Conservation (phyloP, 2,329 filamentous ascomycete genomes). For the Diaporthe helianthi region DNA sequence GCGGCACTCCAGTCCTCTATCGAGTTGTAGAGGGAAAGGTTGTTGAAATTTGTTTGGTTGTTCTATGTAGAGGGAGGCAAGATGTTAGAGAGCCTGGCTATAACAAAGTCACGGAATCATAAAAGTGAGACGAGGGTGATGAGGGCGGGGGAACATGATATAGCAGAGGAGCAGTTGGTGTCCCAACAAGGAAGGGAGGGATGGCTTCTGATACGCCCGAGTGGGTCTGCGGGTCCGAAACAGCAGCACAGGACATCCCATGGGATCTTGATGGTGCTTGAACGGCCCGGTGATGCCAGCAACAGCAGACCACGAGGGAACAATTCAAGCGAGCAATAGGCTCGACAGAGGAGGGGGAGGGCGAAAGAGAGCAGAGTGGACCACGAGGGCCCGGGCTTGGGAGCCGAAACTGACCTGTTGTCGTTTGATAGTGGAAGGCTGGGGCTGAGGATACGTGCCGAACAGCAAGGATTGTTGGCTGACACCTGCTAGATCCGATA, state of each 20-base stretch:
- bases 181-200: background rate
- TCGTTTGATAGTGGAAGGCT: slow-evolving; percentile 31
- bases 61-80: slow-evolving; percentile 9
- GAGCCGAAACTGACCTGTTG: slow-evolving; percentile 34
- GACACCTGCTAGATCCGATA: slow-evolving; percentile 32
- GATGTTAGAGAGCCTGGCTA: background rate
- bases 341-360: slow-evolving; percentile 19
- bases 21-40: slow-evolving; percentile 37
- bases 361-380: slow-evolving; percentile 4
- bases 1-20: slow-evolving; percentile 42
- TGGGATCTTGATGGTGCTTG: slow-evolving; percentile 10
- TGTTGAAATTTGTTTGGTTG: slow-evolving; percentile 17
- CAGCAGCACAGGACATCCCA: background rate
- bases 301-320: slow-evolving; percentile 22
- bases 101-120: background rate
- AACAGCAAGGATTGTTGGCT: slow-evolving; percentile 33
- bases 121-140: background rate
- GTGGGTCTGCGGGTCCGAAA: slow-evolving; percentile 26
- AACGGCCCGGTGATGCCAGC: slow-evolving; percentile 20
- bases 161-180: background rate
- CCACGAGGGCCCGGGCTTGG: background rate
- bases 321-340: slow-evolving; percentile 1
- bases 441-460: slow-evolving; percentile 33
- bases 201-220: slow-evolving; percentile 15
- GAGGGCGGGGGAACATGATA: slow-evolving; percentile 7